phyloP scores from a whole-genome alignment of 2,329 filamentous ascomycete genomes.

The Claviceps sp. region DNA sequence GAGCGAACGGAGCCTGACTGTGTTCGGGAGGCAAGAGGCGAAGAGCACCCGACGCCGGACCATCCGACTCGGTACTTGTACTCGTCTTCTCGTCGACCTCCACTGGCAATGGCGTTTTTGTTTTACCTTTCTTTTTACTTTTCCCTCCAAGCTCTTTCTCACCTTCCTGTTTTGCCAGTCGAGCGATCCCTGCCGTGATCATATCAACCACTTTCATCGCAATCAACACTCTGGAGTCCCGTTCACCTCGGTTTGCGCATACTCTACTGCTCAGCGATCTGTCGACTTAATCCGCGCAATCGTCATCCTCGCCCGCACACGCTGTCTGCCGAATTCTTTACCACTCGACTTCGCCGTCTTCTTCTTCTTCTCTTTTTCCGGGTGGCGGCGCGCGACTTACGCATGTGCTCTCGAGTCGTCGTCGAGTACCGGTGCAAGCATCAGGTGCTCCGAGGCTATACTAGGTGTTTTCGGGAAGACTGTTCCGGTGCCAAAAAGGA shows the following conservation, averaged over 20 bases:
- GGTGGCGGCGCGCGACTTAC: neutral
- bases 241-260: neutral
- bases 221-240: neutral
- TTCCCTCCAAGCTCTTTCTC: neutral
- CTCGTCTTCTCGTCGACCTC: neutral
- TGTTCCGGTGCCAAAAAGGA: slow-evolving; percentile 18
- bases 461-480: slow-evolving; percentile 20
- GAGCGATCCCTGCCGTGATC: neutral
- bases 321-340: neutral
- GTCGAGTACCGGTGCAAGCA: slow-evolving; percentile 25
- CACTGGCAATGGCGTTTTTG: too few species aligned
- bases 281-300: neutral
- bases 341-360: neutral
- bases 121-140: neutral
- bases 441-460: slow-evolving; percentile 20
- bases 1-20: neutral
- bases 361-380: neutral
- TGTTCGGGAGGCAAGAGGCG: neutral
- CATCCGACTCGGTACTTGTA: slow-evolving; percentile 1
- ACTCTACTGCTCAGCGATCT: neutral
- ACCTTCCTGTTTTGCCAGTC: neutral
- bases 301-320: too few species aligned
- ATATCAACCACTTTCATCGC: neutral
- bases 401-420: slow-evolving; percentile 21
- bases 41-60: slow-evolving; percentile 2